These are phyloP conservation scores for Solanum dulcamara DNA, from an alignment of 257 asterid genomes.

Conservation along the genomic window DNA sequence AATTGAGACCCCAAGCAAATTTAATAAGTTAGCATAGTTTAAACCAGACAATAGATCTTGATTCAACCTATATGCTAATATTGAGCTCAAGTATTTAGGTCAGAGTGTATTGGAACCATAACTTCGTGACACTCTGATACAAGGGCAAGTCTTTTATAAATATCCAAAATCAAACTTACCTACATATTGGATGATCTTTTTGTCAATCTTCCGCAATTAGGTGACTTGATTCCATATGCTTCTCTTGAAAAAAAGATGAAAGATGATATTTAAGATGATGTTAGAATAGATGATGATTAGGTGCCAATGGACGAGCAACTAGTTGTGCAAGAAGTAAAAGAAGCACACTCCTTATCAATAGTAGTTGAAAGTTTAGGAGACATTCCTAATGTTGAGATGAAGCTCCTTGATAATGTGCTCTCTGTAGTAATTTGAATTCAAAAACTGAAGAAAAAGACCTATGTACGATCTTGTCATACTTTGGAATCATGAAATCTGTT, in stretches of 20 bases:
- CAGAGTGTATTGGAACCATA: no score
- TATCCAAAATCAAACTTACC: no score
- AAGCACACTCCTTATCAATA: conserved; percentile 85
- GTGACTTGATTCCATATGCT: no score
- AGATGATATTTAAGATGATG: conserved; percentile 67
- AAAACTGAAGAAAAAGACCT: conserved; percentile 91
- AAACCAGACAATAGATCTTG: not conserved
- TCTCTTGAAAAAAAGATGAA: no score
- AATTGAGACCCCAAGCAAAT: no score
- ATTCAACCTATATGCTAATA: not conserved
- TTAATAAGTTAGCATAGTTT: no score
- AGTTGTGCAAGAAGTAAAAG: conserved; percentile 56
- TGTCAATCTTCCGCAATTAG: no score
- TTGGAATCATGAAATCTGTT: conserved; percentile 85
- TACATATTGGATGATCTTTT: no score
- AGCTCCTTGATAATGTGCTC: conserved; percentile 84
- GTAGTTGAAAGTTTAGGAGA: conserved; percentile 92
- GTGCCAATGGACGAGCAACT: conserved; percentile 63
- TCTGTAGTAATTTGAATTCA: conserved; percentile 89
- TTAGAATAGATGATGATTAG: conserved; percentile 37
- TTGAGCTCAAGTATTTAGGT: not conserved
- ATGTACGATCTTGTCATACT: conserved; percentile 79
- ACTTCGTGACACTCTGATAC: no score
- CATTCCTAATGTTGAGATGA: conserved; percentile 85
- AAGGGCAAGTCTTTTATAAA: no score